These are phyloP conservation scores for Fraxinus paxiana DNA, from an alignment of 305 asterid species.

Conservation along the genomic window DNA sequence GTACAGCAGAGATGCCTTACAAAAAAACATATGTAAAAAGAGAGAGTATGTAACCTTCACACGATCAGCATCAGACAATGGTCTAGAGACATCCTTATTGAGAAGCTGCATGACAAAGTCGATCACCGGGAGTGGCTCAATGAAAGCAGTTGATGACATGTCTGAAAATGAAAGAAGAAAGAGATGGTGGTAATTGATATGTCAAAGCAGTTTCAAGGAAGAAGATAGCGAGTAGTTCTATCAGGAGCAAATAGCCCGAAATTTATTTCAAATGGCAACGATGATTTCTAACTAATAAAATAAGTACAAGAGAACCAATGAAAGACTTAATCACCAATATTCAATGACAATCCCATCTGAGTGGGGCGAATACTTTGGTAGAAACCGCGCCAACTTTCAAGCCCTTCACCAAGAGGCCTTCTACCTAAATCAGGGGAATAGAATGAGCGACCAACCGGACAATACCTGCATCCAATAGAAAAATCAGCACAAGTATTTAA, in stretches of 20 bases:
- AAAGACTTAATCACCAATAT: constrained; percentile 57
- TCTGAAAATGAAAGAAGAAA: constrained; percentile 38
- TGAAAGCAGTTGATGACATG: constrained; percentile 97
- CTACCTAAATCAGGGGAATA: constrained; percentile 74
- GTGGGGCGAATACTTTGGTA: constrained; percentile 98
- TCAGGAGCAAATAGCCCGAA: not conserved
- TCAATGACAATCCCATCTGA: constrained; percentile 92
- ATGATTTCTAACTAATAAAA: not conserved
- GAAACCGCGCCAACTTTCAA: constrained; percentile 97
- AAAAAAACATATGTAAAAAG: not conserved
- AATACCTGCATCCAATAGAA: constrained; percentile 43
- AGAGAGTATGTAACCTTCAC: constrained; percentile 57
- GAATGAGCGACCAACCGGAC: constrained; percentile 84
- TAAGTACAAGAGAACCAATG: not conserved
- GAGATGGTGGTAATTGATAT: not conserved
- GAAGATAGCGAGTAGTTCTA: not conserved
- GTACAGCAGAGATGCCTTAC: not conserved
- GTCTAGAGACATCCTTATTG: constrained; percentile 71
- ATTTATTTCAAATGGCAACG: not conserved
- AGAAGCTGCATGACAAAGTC: constrained; percentile 84
- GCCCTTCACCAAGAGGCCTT: constrained; percentile 88
- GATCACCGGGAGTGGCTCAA: constrained; percentile 86
- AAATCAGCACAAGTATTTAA: constrained; percentile 6
- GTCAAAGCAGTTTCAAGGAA: not conserved
- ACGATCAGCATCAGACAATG: constrained; percentile 85